These are phyloP conservation scores for Rhodotorula diobovata DNA, from an alignment of 768 basidiomycete genomes.

Conservation along the genomic window DNA sequence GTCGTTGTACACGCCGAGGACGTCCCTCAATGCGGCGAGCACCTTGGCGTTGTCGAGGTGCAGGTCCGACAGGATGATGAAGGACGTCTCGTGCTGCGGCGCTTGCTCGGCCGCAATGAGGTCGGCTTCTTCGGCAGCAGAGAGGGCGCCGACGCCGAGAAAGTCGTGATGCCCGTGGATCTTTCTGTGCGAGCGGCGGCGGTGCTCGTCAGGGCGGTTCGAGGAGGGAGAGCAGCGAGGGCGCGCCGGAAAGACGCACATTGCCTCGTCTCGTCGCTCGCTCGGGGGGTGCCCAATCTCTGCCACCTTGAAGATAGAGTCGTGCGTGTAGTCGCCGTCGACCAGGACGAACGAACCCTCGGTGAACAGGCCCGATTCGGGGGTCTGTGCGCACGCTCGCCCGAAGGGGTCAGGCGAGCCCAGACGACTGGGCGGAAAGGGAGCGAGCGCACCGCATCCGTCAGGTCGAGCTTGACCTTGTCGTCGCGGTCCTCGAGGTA, in stretches of 20 bases:
- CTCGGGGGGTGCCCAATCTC: slow-evolving; percentile 98
- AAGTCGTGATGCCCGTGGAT: slow-evolving; percentile 97
- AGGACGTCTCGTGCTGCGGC: slow-evolving; percentile 44
- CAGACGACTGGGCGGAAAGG: no score
- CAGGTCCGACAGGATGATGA: slow-evolving; percentile 92
- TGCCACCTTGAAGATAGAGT: slow-evolving; percentile 77
- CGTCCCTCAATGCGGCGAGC: slow-evolving; percentile 67
- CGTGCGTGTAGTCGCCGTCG: slow-evolving; percentile 93
- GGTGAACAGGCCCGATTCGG: slow-evolving; percentile 91
- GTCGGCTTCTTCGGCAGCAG: slow-evolving; percentile 68
- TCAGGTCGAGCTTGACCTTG: slow-evolving; percentile 78
- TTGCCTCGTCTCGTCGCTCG: slow-evolving; percentile 75
- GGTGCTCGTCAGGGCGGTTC: neutral
- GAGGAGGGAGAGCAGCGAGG: no score
- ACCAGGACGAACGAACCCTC: slow-evolving; percentile 93
- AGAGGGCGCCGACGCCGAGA: slow-evolving; percentile 87
- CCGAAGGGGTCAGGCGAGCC: neutral
- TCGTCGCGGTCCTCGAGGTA: slow-evolving; percentile 94
- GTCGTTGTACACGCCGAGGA: slow-evolving; percentile 75
- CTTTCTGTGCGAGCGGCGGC: slow-evolving; percentile 54
- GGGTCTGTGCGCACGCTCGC: slow-evolving; percentile 60
- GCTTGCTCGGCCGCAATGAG: slow-evolving; percentile 23
- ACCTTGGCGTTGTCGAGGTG: slow-evolving; percentile 89
- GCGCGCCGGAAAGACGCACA: slow-evolving; percentile 56
- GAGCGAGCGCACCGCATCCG: slow-evolving; percentile 63